phyloP scores from a whole-genome alignment of 176 grass and related monocot genomes.

The Carex pumila region DNA sequence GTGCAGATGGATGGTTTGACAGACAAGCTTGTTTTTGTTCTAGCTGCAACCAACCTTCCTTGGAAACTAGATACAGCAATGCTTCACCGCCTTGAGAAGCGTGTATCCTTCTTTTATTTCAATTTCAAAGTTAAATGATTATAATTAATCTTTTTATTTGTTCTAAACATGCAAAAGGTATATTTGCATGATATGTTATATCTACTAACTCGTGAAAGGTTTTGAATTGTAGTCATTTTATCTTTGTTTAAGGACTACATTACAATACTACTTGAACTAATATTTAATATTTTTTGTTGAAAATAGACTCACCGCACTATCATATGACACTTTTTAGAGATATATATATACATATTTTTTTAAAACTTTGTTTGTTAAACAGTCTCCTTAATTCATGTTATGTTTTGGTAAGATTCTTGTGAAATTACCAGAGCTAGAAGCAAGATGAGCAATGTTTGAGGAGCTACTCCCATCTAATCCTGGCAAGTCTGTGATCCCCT shows the following conservation, averaged over 20 bases:
- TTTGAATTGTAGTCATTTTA: not conserved
- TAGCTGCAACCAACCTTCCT: conserved; percentile 92
- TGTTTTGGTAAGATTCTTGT: conserved; percentile 72
- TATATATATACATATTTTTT: not conserved
- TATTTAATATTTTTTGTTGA: not conserved
- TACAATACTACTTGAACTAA: not conserved
- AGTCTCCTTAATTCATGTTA: not conserved
- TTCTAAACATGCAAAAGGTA: not conserved
- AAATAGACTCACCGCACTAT: not conserved
- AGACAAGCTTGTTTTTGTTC: conserved; percentile 87
- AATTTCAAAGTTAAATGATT: not conserved
- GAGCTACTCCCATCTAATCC: conserved; percentile 56
- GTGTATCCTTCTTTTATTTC: conserved; percentile 50
- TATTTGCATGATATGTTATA: not conserved
- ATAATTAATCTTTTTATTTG: not conserved
- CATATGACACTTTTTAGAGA: not conserved
- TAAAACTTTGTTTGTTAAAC: not conserved
- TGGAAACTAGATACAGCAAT: conserved; percentile 88
- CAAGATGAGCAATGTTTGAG: conserved; percentile 81
- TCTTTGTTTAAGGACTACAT: not conserved
- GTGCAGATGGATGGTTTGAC: conserved; percentile 88
- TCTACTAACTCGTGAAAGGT: not conserved
- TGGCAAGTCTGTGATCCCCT: conserved; percentile 42
- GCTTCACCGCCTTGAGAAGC: conserved; percentile 84
- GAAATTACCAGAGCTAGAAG: conserved; percentile 78